phyloP scores from a whole-genome alignment of 176 grass and related monocot species.

The Hordeum marinum region DNA sequence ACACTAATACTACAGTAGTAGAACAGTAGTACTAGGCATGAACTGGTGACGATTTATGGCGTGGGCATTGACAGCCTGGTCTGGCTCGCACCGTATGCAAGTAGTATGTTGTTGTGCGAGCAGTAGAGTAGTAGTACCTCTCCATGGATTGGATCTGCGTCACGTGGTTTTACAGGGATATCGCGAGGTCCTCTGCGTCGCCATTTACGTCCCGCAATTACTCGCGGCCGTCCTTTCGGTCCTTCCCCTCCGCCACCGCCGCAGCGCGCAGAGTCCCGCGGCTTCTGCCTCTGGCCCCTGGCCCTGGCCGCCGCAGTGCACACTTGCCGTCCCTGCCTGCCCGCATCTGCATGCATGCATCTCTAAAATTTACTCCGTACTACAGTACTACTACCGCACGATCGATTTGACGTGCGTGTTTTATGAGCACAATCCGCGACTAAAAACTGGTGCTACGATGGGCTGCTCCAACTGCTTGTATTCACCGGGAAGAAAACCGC shows the following conservation, averaged over 20 bases:
- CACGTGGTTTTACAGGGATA: slow-evolving; percentile 18
- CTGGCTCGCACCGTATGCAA: too few species aligned
- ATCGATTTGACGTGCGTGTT: too few species aligned
- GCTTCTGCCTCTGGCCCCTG: background rate
- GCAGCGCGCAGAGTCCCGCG: background rate
- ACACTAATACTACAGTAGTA: too few species aligned
- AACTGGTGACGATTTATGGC: background rate
- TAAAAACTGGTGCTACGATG: too few species aligned
- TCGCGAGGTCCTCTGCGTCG: background rate
- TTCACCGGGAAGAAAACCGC: too few species aligned
- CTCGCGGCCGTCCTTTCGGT: background rate
- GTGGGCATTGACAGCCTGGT: too few species aligned
- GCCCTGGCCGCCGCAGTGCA: background rate
- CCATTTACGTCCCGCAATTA: slow-evolving; percentile 5
- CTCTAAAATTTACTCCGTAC: background rate
- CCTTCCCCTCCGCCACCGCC: background rate
- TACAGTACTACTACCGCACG: background rate
- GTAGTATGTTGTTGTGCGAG: background rate
- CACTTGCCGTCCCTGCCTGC: background rate
- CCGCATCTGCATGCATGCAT: background rate
- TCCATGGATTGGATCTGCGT: background rate
- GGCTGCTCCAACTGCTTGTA: too few species aligned
- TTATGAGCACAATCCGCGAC: too few species aligned
- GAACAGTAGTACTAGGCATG: background rate
- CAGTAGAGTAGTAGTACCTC: background rate